Evolutionary conservation across 176 grass and related monocot species (phyloP).

Genomic region (Avena sativa): DNA sequence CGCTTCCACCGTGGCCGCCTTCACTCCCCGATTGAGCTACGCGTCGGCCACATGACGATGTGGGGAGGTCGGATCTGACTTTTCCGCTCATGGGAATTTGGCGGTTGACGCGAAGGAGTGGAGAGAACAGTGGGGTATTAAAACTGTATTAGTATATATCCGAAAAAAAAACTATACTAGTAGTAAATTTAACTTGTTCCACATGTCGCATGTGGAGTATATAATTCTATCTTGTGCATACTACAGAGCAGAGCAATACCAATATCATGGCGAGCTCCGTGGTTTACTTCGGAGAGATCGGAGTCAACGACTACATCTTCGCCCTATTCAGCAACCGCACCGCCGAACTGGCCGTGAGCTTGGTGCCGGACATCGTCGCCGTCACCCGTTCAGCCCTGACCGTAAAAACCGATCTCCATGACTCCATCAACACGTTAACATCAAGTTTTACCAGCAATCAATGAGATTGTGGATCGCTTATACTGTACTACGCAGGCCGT

Average conservation of each 20-base stretch:
- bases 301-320: constrained; percentile 74
- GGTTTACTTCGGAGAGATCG: constrained; percentile 67
- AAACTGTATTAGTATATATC: too few species aligned
- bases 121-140: too few species aligned
- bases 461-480: not conserved
- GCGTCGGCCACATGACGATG: too few species aligned
- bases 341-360: constrained; percentile 38
- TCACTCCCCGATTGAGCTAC: too few species aligned
- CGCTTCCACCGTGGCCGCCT: too few species aligned
- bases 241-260: constrained; percentile 22
- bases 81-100: too few species aligned
- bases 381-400: constrained; percentile 37
- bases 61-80: too few species aligned
- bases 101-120: too few species aligned
- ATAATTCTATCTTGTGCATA: too few species aligned
- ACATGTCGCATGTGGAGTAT: too few species aligned
- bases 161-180: too few species aligned
- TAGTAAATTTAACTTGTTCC: too few species aligned
- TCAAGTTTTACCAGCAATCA: not conserved
- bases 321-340: constrained; percentile 46
- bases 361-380: constrained; percentile 52
- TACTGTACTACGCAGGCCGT: constrained; percentile 27
- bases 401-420: not conserved
- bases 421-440: not conserved
- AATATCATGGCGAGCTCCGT: constrained; percentile 26